Base-by-base conservation (phyloP, 805 yeast species). In the Metschnikowia henanensis region DNA sequence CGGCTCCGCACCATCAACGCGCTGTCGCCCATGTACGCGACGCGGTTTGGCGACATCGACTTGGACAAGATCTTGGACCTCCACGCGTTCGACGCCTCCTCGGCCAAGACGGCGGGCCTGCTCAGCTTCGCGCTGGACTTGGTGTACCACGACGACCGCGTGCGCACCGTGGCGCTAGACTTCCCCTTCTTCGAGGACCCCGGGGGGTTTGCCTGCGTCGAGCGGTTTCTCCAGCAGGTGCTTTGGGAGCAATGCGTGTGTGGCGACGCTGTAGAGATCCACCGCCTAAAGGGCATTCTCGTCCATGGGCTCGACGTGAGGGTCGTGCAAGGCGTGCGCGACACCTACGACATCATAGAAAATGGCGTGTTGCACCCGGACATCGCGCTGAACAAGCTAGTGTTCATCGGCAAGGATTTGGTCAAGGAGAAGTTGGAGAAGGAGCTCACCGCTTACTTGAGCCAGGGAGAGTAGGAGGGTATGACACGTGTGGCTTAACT, bases 281-380 rank as follows among this genome's bases (percentile, higher is more conserved):
- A 90, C 53, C 68, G 98, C 49, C 68, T 85, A 2, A 94, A 94
- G 60, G 98, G 97, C 1, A 62, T 87, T 8, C 50, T 90, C 6
- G 75, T 82, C 48, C 36, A 35, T 33, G 52, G 47, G 3, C 58
- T 62, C 6, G 63, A 60, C 6, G 80, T 75, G 18, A 74, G 77
- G 50, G 86, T 90, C 6, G 66, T 94, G 9, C 99, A 94, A 61
- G 98, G 95, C 10, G 99, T 94, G 0, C 73, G 98, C 47, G 94
- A 90, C 43, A 89, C 96, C 0, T 94, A 89, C 63, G 99, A 94
- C 50, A 70, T 88, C 3, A 73, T 83, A 4, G 81, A 77, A 12
- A 69, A 68, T 6, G 69, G 68, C 2, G 39, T 47, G 15, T 55
- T 60, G 34, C 69, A 73, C 4, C 68, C 66, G 13, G 74, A 67